phyloP scores from a whole-genome alignment of 305 asterid genomes.

The Plantago coronopus region DNA sequence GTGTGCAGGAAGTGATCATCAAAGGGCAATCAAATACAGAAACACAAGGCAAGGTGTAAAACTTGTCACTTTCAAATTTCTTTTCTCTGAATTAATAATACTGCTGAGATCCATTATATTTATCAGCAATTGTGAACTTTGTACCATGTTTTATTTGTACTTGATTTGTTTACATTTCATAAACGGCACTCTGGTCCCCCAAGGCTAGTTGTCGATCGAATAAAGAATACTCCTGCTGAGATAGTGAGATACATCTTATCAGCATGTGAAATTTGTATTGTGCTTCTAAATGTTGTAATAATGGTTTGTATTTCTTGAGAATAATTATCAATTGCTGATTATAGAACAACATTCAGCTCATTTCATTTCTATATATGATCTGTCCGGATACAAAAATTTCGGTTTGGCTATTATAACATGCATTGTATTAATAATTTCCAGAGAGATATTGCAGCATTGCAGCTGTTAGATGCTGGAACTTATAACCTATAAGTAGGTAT shows the following conservation, averaged over 20 bases:
- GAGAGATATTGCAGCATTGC: too few relatives aligned
- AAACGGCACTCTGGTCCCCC: neutral
- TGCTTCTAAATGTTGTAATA: neutral
- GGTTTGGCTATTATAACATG: too few relatives aligned
- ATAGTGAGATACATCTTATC: neutral
- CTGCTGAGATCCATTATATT: neutral
- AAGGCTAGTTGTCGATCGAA: neutral
- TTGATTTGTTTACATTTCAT: neutral
- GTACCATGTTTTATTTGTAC: neutral
- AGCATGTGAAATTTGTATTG: neutral
- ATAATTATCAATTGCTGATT: neutral
- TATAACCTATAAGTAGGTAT: too few relatives aligned
- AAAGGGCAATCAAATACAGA: neutral
- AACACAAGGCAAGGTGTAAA: neutral
- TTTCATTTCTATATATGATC: too few relatives aligned
- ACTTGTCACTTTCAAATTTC: too few relatives aligned
- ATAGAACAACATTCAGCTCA: too few relatives aligned
- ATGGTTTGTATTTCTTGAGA: neutral
- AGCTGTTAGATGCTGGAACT: too few relatives aligned
- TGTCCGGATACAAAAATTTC: too few relatives aligned
- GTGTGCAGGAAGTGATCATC: neutral
- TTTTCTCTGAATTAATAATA: too few relatives aligned
- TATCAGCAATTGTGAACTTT: neutral
- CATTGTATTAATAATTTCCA: too few relatives aligned
- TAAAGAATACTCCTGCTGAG: neutral